Base-by-base conservation (phyloP, 2,329 filamentous ascomycete genomes). In the Verticillium zaregamsianum region DNA sequence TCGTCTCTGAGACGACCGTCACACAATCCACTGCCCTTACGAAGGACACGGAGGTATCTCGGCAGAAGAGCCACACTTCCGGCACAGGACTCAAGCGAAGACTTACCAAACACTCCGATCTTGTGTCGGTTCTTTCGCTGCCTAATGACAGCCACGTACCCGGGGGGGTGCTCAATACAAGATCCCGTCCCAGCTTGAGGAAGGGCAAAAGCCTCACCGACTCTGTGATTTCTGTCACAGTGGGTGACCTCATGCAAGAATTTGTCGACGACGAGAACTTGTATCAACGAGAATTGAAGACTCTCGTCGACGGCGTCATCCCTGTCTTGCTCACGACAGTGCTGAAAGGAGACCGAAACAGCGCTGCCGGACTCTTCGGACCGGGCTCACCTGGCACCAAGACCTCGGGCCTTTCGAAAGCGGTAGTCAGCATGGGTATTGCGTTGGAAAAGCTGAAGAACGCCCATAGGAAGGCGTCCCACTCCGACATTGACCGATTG, bases 351-450 rank as follows among this genome's bases (percentile, higher is more conserved):
- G 85, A 88, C 65, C 84, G 85, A 7, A 83, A 84, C 15, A 81
- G 87, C 57, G 84, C 86, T 3, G 84, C 86, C 23, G 87, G 88
- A 5, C 79, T 94, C 2, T 93, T 94, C 70, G 85, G 85, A 20
- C 81, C 84, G 11, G 81, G 82, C 20, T 69, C 77, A 15, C 77
- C 81, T 28, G 76, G 79, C 15, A 77, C 80, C 56, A 85, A 86
- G 66, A 82, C 79, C 28, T 76, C 90, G 62, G 74, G 82, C 64
- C 84, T 93, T 66, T 93, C 91, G 15, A 91, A 92, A 73, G 91
- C 94, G 0, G 96, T 99, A 60, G 88, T 98, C 54, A 89, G 92
- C 68, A 98, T 99, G 93, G 95, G 95, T 8, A 85, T 97, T 61
- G 88, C 90, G 3, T 82, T 99, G 5, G 93, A 98, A 74, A 89